These are phyloP conservation scores for Diaporthe sp. DNA, from an alignment of 2,329 filamentous ascomycete genomes.

Conservation along the genomic window DNA sequence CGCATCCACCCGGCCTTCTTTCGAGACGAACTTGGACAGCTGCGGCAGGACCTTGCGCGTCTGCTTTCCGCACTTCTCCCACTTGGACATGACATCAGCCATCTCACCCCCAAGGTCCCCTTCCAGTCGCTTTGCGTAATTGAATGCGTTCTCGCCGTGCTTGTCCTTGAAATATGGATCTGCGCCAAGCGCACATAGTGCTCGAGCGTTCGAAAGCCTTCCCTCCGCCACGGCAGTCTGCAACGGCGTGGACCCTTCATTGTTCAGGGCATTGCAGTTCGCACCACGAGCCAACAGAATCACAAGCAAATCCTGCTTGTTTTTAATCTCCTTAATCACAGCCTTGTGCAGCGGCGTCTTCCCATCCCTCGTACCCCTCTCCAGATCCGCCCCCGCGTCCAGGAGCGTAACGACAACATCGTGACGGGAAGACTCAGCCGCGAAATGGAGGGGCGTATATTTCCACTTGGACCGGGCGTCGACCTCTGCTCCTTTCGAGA, in stretches of 20 bases:
- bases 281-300: neutral
- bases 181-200: neutral
- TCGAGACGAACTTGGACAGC: neutral
- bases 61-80: neutral
- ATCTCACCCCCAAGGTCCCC: neutral
- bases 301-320: neutral
- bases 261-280: neutral
- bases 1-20: neutral
- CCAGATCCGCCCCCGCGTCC: neutral
- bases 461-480: neutral
- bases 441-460: neutral
- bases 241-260: neutral
- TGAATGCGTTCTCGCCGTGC: neutral
- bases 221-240: neutral
- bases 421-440: neutral
- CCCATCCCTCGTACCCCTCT: neutral
- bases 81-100: neutral
- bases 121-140: neutral
- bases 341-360: neutral
- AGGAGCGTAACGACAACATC: neutral
- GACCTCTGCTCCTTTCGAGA: neutral
- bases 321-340: neutral
- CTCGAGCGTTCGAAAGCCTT: neutral
- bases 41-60: neutral
- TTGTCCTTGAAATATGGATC: neutral